phyloP scores from a whole-genome alignment of 768 basidiomycete species.

The Russula sp. region DNA sequence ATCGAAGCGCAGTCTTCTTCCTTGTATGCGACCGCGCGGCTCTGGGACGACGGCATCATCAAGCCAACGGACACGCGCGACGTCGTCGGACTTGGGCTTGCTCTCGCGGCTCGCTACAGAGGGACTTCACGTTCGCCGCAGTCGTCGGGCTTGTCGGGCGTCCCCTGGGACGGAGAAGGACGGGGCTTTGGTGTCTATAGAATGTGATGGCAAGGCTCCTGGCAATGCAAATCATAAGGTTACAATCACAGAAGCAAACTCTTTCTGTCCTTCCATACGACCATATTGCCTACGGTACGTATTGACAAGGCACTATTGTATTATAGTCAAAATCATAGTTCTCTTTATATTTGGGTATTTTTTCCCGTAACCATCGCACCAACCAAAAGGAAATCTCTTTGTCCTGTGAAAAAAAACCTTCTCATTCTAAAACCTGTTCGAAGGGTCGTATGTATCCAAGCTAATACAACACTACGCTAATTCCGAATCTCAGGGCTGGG shows the following conservation, averaged over 20 bases:
- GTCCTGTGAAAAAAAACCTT: too few species aligned
- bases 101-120: conserved; percentile 59
- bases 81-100: conserved; percentile 83
- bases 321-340: not conserved
- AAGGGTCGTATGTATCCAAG: too few species aligned
- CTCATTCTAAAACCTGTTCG: too few species aligned
- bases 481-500: too few species aligned
- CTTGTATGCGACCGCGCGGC: conserved; percentile 82
- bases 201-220: conserved; percentile 54
- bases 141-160: not conserved
- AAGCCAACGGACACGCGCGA: conserved; percentile 85
- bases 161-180: conserved; percentile 66
- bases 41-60: conserved; percentile 95
- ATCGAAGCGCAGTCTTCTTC: conserved; percentile 90
- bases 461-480: too few species aligned
- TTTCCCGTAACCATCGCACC: not conserved
- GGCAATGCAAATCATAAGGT: not conserved
- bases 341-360: not conserved
- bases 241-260: not conserved
- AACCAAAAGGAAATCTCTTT: not conserved
- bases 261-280: not conserved
- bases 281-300: not conserved
- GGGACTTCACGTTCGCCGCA: conserved; percentile 6
- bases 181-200: conserved; percentile 88
- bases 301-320: not conserved